phyloP scores from a whole-genome alignment of 1,139 yeast species.

The Arxiozyma heterogenica region DNA sequence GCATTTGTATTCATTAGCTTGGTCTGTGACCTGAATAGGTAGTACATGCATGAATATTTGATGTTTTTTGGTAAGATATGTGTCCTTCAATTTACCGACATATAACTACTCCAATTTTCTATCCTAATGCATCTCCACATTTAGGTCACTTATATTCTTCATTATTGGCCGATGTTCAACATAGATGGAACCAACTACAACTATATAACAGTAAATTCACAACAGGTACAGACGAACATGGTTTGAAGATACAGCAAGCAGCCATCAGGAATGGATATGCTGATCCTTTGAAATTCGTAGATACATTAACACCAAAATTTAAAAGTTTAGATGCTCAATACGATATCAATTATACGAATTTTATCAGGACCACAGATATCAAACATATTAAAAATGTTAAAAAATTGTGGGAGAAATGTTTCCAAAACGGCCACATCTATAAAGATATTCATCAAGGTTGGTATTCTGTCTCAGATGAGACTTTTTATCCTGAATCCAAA shows the following conservation, averaged over 20 bases:
- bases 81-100: conserved; percentile 29
- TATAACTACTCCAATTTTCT: conserved; percentile 88
- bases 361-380: conserved; percentile 80
- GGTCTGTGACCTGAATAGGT: neutral
- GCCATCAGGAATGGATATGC: conserved; percentile 40
- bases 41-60: neutral
- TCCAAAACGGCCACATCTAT: conserved; percentile 58
- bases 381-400: conserved; percentile 65
- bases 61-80: neutral
- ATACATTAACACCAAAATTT: conserved; percentile 57
- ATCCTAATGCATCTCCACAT: conserved; percentile 93
- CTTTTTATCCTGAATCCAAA: conserved; percentile 82
- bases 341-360: conserved; percentile 57
- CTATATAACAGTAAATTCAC: conserved; percentile 48
- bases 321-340: conserved; percentile 48
- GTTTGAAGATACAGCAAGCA: conserved; percentile 79
- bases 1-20: neutral
- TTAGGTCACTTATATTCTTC: conserved; percentile 88
- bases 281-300: conserved; percentile 63
- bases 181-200: conserved; percentile 56
- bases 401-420: conserved; percentile 58
- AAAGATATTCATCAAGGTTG: conserved; percentile 84
- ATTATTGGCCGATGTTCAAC: conserved; percentile 70
- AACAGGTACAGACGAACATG: conserved; percentile 98
- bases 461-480: conserved; percentile 92